Percentiles rank a stretch among this genome's conserved stretches.
Conservation (phyloP, 176 grass and related monocot species). For the Areca catechu region DNA sequence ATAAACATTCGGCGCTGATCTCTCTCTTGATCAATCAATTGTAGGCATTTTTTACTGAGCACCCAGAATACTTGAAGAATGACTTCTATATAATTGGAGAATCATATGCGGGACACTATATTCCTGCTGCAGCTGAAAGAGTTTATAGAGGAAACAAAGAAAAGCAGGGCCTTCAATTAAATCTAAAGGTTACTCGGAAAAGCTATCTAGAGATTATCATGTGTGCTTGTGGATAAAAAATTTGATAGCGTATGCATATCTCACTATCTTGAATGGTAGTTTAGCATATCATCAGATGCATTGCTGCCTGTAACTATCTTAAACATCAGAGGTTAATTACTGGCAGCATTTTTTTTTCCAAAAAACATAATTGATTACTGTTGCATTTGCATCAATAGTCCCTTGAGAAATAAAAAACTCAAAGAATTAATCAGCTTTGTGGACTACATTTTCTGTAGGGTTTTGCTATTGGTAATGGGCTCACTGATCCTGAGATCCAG, state of each 20-base stretch:
- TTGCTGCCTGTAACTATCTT: no score
- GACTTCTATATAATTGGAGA: constrained; percentile 58
- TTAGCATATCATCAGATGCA: no score
- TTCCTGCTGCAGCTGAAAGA: constrained; percentile 45
- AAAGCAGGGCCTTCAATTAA: constrained; percentile 33
- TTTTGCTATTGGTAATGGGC: constrained; percentile 44
- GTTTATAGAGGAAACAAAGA: constrained; percentile 45
- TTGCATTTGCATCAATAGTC: no score
- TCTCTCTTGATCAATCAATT: not conserved
- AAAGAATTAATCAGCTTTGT: not conserved
- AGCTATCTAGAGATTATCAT: not conserved
- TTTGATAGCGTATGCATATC: no score
- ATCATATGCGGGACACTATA: constrained; percentile 53
- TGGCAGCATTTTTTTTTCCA: no score
- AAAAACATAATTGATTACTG: no score
- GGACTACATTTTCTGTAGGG: constrained; percentile 21
- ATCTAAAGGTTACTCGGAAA: constrained; percentile 30
- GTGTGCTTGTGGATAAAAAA: not conserved
- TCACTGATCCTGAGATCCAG: constrained; percentile 42
- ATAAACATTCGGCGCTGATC: not conserved
- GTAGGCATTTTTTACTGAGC: constrained; percentile 43
- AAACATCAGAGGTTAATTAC: no score
- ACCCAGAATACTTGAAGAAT: constrained; percentile 32
- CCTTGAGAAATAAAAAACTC: not conserved
- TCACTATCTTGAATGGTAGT: no score